Percentiles rank a stretch among this genome's conserved stretches.
These are phyloP conservation scores for Veloboletus limbatus DNA, from an alignment of 1,284 basidiomycete species.

Conservation along the genomic window DNA sequence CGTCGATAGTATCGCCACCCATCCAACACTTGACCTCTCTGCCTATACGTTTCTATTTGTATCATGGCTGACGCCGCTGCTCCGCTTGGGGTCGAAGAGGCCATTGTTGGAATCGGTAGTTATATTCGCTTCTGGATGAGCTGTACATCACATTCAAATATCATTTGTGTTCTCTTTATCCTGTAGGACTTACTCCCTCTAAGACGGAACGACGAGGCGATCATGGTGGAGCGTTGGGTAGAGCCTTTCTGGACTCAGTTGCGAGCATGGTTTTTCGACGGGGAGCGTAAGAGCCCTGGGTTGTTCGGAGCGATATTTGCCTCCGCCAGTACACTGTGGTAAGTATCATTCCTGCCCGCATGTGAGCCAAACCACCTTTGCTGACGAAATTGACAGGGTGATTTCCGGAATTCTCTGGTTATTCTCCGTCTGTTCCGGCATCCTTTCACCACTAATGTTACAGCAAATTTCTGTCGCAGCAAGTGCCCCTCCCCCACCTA, in stretches of 20 bases:
- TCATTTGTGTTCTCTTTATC: constrained; percentile 9
- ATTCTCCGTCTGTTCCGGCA: constrained; percentile 21
- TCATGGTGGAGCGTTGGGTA: constrained; percentile 26
- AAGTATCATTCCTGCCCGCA: background rate
- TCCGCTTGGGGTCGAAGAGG: constrained; percentile 25
- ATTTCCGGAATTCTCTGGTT: constrained; percentile 30
- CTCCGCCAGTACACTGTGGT: constrained; percentile 18
- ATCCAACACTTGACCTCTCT: constrained; percentile 18
- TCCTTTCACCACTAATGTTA: constrained; percentile 24
- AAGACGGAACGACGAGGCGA: constrained; percentile 27
- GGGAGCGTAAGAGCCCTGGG: constrained; percentile 10
- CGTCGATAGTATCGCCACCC: constrained; percentile 19
- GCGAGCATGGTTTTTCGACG: constrained; percentile 19
- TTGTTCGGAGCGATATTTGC: constrained; percentile 21
- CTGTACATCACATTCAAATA: constrained; percentile 21
- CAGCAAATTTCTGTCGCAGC: constrained; percentile 30
- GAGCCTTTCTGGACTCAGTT: constrained; percentile 27
- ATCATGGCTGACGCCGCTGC: constrained; percentile 29
- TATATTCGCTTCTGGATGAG: constrained; percentile 26
- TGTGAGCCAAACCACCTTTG: background rate
- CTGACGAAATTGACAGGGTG: constrained; percentile 17
- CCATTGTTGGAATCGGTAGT: constrained; percentile 34
- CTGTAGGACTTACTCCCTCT: constrained; percentile 27
- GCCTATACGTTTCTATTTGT: constrained; percentile 21
- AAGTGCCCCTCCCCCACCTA: constrained; percentile 19